These are phyloP conservation scores for Heterobasidion occidentale DNA, from an alignment of 1,284 basidiomycete species.

Conservation along the genomic window DNA sequence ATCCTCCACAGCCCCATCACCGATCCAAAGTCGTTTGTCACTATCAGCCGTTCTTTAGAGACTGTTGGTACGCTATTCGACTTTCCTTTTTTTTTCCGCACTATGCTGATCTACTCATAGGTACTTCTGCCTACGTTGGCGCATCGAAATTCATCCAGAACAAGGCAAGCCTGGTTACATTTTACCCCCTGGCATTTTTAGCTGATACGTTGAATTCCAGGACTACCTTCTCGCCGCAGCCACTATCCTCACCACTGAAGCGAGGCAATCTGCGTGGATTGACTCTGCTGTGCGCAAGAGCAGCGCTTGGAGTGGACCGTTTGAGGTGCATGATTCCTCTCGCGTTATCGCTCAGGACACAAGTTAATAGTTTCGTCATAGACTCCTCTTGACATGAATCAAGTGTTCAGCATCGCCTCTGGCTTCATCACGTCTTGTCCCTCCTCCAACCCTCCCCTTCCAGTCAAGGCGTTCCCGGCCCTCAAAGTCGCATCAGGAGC, in stretches of 20 bases:
- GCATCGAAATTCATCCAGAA: slow-evolving; percentile 36
- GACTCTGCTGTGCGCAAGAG: slow-evolving; percentile 34
- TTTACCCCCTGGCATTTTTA: not conserved
- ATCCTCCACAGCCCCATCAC: slow-evolving; percentile 29
- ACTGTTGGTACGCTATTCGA: slow-evolving; percentile 31
- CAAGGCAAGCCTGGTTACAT: slow-evolving; percentile 12
- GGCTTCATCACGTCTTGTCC: slow-evolving; percentile 1
- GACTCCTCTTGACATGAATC: slow-evolving; percentile 1
- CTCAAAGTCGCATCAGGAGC: slow-evolving; percentile 6
- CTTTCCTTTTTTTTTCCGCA: not conserved
- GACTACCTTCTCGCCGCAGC: slow-evolving; percentile 23
- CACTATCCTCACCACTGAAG: slow-evolving; percentile 35
- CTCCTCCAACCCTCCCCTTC: not conserved
- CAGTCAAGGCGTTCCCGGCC: not conserved
- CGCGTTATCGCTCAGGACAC: slow-evolving; percentile 8
- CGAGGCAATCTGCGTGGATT: slow-evolving; percentile 45
- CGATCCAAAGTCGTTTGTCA: slow-evolving; percentile 40
- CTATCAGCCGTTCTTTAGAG: slow-evolving; percentile 48
- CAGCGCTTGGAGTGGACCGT: slow-evolving; percentile 48
- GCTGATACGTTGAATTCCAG: not conserved
- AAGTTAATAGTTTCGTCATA: not conserved
- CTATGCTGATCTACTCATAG: slow-evolving; percentile 22
- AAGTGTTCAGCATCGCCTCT: not conserved
- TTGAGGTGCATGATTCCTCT: slow-evolving; percentile 27
- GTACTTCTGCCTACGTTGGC: slow-evolving; percentile 45